Base-by-base conservation (phyloP, 1,284 basidiomycete genomes). In the Paramarasmius palmivorus region DNA sequence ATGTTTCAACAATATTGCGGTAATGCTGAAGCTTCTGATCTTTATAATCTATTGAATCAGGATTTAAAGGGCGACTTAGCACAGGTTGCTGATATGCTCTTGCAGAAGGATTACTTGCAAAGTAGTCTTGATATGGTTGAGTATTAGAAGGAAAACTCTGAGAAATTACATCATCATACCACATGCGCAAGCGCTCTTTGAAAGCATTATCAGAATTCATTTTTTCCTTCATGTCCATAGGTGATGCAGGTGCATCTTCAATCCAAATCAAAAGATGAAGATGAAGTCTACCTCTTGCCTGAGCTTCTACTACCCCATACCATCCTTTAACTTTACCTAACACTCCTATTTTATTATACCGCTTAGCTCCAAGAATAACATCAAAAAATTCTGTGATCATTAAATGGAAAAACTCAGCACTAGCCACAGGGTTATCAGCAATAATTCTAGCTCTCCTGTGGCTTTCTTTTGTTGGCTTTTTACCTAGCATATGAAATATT, bases 341-440 rank as follows among this genome's bases (percentile, higher is more conserved):
- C 1, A 59, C 46, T 2, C 58, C 58, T 15, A 29, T 45, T 20
- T 52, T 52, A 29, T 40, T 42, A 6, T 39, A 29, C 12, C 55
- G 0, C 6, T 45, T 42, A 22, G 49, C 53, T 1, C 58, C 55
- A 7, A 59, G 26, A n/a, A 59, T 41, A 20, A 44, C 40, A 29
- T 54, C 38, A 19, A 52, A 34, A 12, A 60, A 52, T 14, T 50
- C 49, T 8, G 46, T 49, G 15, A 56, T 54, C 35, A 49, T 47
- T 3, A 50, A 23, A 23, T 57, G 54, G 36, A 60, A 60, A 34
- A 60, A 60, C 34, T 54, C 34, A 4, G 58, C 56, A 17, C 54
- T 56, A 37, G 58, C 58, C 15, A 60, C 49, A 1, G 58, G 58
- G 36, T 60, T 60, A n/a, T 52, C 7, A 42, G 40, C 3, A 23